Evolutionary conservation across 495 filamentous ascomycete species (phyloP), one percentile per base, ranked within the genome.

Genomic region (Trichoderma virens): DNA sequence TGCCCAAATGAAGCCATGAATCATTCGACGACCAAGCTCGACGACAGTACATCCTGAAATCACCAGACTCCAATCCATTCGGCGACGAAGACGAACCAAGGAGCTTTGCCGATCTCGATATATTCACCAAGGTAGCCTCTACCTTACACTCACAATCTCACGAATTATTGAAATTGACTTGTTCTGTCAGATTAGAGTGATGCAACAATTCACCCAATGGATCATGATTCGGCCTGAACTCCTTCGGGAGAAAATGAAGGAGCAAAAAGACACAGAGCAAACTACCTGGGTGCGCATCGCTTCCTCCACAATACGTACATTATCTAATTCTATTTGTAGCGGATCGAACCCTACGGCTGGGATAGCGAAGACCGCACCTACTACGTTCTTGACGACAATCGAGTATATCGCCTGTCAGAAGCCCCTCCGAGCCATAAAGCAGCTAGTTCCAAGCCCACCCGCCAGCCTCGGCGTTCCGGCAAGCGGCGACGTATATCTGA

Each of bases 11-110:
- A 56, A 97, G 93, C 3, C 86, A 81, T 28, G 93, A 93, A 8
- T 85, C 93, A 59, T 98, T 98, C 68, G 92, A 98, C 72, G 92
- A 98, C 72, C 96, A 97, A 66, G 90, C 93, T 59, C 86, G 91
- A 67, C 86, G 91, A 62, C 93, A 97, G 75, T 98, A 91, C 75
- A 76, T 90, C 67, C 86, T 86, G 31, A 96, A 92, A 78, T 89
- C 90, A 3, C 88, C 91, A 31, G 67, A 83, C 14, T 80, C 84
- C 30, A 97, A 98, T 69, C 93, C 93, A 2, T 98, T 96, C 69
- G 93, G 93, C 11, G 80, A 84, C 23, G 90, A 88, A 5, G 91
- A 95, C 70, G 74, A 76, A 9, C 86, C 92, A 0, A 78, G 79
- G 2, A 88, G 82, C 62, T 96, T 97, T 70, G 74, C 81, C 51